Conservation (phyloP, 768 basidiomycete genomes). For the Antrodiella citrinella region DNA sequence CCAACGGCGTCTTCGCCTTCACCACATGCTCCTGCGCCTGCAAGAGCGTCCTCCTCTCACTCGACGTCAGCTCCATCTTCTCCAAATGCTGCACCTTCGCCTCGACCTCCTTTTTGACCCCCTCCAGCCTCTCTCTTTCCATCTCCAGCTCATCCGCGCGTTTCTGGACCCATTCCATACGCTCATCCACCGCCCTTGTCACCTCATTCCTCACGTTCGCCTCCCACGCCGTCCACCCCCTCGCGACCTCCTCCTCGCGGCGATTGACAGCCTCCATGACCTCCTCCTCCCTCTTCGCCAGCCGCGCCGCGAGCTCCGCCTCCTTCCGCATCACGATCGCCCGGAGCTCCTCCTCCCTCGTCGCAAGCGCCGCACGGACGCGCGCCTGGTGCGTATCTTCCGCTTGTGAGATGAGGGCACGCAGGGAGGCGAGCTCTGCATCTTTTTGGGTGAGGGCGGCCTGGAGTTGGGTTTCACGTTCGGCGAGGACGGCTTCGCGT, state of each 20-base stretch:
- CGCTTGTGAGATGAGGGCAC: conserved; percentile 32
- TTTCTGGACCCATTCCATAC: conserved; percentile 38
- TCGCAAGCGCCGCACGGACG: conserved; percentile 46
- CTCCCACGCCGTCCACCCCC: conserved; percentile 56
- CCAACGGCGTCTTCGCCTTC: conserved; percentile 44
- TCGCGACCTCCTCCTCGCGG: conserved; percentile 55
- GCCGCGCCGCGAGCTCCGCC: conserved; percentile 58
- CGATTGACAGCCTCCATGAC: conserved; percentile 59
- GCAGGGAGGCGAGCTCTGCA: conserved; percentile 41
- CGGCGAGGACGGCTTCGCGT: conserved; percentile 46
- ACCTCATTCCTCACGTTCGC: conserved; percentile 26
- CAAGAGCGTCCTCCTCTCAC: conserved; percentile 13
- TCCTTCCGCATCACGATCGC: conserved; percentile 58
- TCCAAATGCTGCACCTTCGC: conserved; percentile 36
- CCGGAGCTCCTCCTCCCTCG: conserved; percentile 64
- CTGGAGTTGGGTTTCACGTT: conserved; percentile 46
- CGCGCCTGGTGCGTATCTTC: conserved; percentile 32
- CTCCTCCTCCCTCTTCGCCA: conserved; percentile 61
- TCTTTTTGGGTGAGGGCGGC: conserved; percentile 49
- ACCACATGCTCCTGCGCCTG: conserved; percentile 6
- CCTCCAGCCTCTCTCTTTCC: conserved; percentile 43
- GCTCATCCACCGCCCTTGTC: conserved; percentile 30
- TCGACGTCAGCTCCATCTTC: conserved; percentile 22
- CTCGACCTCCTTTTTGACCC: conserved; percentile 42
- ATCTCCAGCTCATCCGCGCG: conserved; percentile 45